phyloP scores from a whole-genome alignment of 305 asterid species.

The Fraxinus paxiana region DNA sequence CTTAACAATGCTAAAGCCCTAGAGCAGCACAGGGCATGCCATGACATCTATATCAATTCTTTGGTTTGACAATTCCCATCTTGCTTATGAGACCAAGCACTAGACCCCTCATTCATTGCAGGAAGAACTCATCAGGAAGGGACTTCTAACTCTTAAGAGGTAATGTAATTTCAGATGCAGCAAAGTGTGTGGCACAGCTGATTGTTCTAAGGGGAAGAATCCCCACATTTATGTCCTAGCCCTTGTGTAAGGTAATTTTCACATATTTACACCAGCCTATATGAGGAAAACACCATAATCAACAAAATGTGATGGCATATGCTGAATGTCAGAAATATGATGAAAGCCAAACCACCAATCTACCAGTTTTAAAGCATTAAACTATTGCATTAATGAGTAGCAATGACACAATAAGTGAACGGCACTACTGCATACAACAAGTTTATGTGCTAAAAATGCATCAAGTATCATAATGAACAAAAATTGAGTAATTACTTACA shows the following conservation, averaged over 20 bases:
- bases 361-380: neutral
- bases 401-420: neutral
- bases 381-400: neutral
- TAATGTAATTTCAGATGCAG: neutral
- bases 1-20: neutral
- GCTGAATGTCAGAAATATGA: neutral
- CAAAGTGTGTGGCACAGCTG: neutral
- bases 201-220: neutral
- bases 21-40: neutral
- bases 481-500: slow-evolving; percentile 45
- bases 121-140: neutral
- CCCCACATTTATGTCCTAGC: neutral
- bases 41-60: neutral
- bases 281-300: neutral
- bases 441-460: neutral
- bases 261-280: neutral
- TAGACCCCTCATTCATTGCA: neutral
- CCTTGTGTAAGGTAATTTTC: neutral
- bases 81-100: neutral
- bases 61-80: neutral
- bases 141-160: neutral
- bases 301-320: neutral
- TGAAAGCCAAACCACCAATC: neutral
- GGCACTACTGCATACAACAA: neutral
- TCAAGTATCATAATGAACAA: neutral